Percentiles rank a stretch among this genome's conserved stretches.
Evolutionary conservation across 1,284 basidiomycete genomes (phyloP).

Genomic region (Ceratobasidium sp.): DNA sequence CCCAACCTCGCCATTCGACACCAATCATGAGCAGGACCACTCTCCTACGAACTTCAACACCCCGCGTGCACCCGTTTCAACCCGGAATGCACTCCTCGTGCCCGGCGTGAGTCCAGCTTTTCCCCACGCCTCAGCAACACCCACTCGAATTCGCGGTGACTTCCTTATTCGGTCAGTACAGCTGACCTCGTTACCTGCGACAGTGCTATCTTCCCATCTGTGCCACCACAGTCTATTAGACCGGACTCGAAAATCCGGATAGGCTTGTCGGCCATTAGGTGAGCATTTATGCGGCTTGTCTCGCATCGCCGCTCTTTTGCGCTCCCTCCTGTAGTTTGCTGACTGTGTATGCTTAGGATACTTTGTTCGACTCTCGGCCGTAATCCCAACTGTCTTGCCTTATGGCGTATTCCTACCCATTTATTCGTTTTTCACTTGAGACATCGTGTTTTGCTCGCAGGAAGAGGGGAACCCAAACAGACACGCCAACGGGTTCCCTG

Average conservation of each 20-base stretch:
- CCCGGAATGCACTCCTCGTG: no score
- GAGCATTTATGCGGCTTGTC: conserved; percentile 24
- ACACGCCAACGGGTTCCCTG: conserved; percentile 31
- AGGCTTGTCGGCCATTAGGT: conserved; percentile 26
- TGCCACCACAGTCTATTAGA: conserved; percentile 36
- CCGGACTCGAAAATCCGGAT: conserved; percentile 14
- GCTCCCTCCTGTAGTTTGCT: background rate
- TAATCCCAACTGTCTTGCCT: conserved; percentile 17
- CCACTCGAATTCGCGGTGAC: background rate
- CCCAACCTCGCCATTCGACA: no score
- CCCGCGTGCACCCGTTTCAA: no score
- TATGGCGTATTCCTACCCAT: background rate
- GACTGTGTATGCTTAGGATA: conserved; percentile 22
- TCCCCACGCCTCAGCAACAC: background rate
- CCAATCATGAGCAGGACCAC: no score
- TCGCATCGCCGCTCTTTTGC: background rate
- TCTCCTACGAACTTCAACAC: no score
- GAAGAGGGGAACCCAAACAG: conserved; percentile 47
- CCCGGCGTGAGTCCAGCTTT: conserved; percentile 5
- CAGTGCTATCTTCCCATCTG: conserved; percentile 19
- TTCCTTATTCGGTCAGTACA: conserved; percentile 20
- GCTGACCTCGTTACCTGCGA: background rate
- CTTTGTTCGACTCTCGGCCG: conserved; percentile 20
- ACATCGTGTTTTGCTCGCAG: conserved; percentile 32
- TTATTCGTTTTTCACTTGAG: background rate